Conservation (phyloP, 495 filamentous ascomycete species). For the Lophiostoma macrostomum region DNA sequence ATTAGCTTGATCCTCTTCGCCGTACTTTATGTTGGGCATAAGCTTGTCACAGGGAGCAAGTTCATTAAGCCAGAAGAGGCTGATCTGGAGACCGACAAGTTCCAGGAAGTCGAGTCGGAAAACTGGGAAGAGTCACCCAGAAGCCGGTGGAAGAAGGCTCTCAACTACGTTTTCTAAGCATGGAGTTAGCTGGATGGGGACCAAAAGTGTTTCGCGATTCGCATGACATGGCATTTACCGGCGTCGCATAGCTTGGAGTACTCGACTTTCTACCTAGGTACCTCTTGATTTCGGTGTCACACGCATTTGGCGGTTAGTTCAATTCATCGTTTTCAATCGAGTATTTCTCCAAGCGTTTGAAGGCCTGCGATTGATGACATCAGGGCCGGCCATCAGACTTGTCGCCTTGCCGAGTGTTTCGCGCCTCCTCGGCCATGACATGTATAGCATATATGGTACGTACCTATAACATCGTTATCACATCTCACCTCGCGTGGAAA, state of each 20-base stretch:
- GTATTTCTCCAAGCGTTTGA: too few relatives aligned
- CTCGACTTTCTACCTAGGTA: background rate
- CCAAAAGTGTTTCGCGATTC: slow-evolving; percentile 13
- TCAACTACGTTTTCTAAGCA: slow-evolving; percentile 12
- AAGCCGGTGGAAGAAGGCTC: slow-evolving; percentile 22
- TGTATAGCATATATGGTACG: too few relatives aligned
- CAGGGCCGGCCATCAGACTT: too few relatives aligned
- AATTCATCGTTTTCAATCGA: too few relatives aligned
- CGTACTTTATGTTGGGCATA: slow-evolving; percentile 36
- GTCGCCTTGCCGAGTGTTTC: background rate
- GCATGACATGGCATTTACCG: background rate
- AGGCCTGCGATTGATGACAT: too few relatives aligned
- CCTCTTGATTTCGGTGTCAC: too few relatives aligned
- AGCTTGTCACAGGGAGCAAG: slow-evolving; percentile 29
- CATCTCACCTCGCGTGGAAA: slow-evolving; percentile 13
- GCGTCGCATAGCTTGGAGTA: background rate
- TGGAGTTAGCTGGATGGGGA: background rate
- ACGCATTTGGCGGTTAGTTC: too few relatives aligned
- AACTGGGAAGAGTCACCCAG: slow-evolving; percentile 25
- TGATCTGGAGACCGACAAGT: slow-evolving; percentile 33
- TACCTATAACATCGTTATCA: too few relatives aligned
- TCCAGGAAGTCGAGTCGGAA: slow-evolving; percentile 30
- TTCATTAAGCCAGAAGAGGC: slow-evolving; percentile 35
- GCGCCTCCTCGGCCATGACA: background rate
- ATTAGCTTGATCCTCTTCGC: slow-evolving; percentile 32